Percentiles rank a stretch among this genome's conserved stretches.
phyloP scores from a whole-genome alignment of 805 yeast genomes.

The Wickerhamiella azyma region DNA sequence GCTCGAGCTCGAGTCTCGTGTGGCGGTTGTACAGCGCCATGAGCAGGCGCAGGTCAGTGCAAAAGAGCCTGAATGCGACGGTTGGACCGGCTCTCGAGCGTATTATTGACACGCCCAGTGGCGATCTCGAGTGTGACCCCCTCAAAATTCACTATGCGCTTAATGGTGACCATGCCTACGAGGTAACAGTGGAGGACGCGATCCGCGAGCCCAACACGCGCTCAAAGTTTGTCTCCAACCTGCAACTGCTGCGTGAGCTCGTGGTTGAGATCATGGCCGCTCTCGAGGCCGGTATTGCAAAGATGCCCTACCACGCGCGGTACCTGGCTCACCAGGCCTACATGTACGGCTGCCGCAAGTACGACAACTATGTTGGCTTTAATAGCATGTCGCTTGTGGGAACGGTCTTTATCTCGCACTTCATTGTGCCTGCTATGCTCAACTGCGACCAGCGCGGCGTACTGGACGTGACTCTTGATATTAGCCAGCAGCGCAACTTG shows the following conservation, averaged over 20 bases:
- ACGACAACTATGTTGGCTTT: conserved; percentile 5
- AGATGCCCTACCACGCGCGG: conserved; percentile 44
- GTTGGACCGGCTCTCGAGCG: conserved; percentile 26
- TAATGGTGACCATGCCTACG: conserved; percentile 27
- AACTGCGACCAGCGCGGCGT: conserved; percentile 39
- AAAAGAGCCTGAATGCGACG: conserved; percentile 23
- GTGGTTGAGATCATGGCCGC: conserved; percentile 46
- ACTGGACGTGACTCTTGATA: conserved; percentile 25
- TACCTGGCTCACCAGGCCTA: conserved; percentile 31
- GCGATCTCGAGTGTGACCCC: conserved; percentile 76
- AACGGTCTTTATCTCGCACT: conserved; percentile 29
- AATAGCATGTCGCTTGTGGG: conserved; percentile 52
- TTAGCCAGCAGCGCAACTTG: conserved; percentile 38
- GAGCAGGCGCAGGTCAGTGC: conserved; percentile 28
- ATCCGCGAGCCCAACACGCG: conserved; percentile 71
- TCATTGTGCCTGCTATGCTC: conserved; percentile 26
- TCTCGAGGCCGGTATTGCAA: conserved; percentile 31
- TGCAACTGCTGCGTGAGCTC: conserved; percentile 60
- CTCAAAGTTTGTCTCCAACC: conserved; percentile 51
- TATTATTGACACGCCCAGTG: conserved; percentile 26
- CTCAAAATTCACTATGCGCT: conserved; percentile 24
- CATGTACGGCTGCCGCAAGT: conserved; percentile 8
- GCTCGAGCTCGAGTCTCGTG: conserved; percentile 28
- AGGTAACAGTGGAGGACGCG: conserved; percentile 46
- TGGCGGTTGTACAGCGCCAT: conserved; percentile 31